phyloP scores from a whole-genome alignment of 805 yeast genomes.

The Candida quercuum region DNA sequence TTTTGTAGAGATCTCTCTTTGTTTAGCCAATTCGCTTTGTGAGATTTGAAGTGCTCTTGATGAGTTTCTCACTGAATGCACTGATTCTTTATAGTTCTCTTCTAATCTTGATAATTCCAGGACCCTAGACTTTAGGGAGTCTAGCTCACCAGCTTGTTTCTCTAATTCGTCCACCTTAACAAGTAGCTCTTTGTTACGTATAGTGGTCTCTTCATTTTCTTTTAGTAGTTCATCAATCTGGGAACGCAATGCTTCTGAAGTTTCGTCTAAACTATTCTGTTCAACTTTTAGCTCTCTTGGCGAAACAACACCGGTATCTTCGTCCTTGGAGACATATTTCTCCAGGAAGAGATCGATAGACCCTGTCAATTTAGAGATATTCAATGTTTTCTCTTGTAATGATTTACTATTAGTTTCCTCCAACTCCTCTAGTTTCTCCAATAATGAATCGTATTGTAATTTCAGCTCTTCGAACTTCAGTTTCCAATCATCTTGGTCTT shows the following conservation, averaged over 20 bases:
- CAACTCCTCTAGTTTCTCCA: conserved; percentile 37
- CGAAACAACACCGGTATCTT: conserved; percentile 14
- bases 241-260: conserved; percentile 34
- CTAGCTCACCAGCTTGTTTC: conserved; percentile 4
- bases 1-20: conserved; percentile 48
- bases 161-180: conserved; percentile 29
- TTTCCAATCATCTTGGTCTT: conserved; percentile 38
- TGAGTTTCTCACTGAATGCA: conserved; percentile 68
- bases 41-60: conserved; percentile 69
- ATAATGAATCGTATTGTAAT: conserved; percentile 37
- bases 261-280: conserved; percentile 1
- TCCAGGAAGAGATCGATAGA: conserved; percentile 24
- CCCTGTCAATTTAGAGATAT: conserved; percentile 21
- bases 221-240: conserved; percentile 52
- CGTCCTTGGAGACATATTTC: conserved; percentile 19
- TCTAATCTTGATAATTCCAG: conserved; percentile 42
- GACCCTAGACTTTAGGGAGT: conserved; percentile 22
- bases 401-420: conserved; percentile 27
- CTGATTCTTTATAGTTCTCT: conserved; percentile 63
- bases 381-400: background rate
- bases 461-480: conserved; percentile 45
- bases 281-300: background rate
- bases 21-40: conserved; percentile 63
- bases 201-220: conserved; percentile 39
- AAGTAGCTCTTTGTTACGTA: conserved; percentile 27